phyloP scores from a whole-genome alignment of 441 rosid genomes.

The Bruguiera hainesii region DNA sequence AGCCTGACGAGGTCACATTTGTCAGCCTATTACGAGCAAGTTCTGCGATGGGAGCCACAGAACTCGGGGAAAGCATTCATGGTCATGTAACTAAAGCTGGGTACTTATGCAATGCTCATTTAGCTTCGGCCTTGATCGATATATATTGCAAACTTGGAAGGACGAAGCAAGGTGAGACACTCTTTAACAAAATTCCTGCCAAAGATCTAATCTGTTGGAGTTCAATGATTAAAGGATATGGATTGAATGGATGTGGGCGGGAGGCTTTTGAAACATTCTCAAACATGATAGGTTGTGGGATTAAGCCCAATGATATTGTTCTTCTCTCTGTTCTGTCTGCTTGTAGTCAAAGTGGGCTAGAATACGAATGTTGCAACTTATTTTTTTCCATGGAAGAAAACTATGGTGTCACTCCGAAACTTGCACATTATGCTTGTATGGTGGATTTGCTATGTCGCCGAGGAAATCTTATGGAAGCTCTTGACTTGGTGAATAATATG shows the following conservation, averaged over 20 bases:
- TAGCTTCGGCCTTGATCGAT: slow-evolving; percentile 28
- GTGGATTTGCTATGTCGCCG: slow-evolving; percentile 30
- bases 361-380: slow-evolving; percentile 18
- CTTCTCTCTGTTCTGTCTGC: slow-evolving; percentile 20
- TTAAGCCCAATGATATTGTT: slow-evolving; percentile 14
- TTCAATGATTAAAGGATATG: slow-evolving; percentile 19
- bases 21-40: slow-evolving; percentile 21
- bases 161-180: slow-evolving; percentile 23
- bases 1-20: slow-evolving; percentile 28
- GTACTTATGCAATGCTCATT: slow-evolving; percentile 22
- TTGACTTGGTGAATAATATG: slow-evolving; percentile 27
- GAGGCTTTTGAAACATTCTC: slow-evolving; percentile 19
- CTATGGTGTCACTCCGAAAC: slow-evolving; percentile 21
- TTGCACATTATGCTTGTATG: slow-evolving; percentile 35
- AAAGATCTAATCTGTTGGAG: slow-evolving; percentile 19
- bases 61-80: slow-evolving; percentile 30
- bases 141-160: slow-evolving; percentile 32
- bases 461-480: slow-evolving; percentile 27
- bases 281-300: slow-evolving; percentile 13
- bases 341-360: slow-evolving; percentile 19
- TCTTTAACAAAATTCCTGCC: slow-evolving; percentile 9
- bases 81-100: slow-evolving; percentile 21
- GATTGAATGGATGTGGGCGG: slow-evolving; percentile 7
- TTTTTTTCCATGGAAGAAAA: slow-evolving; percentile 23
- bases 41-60: slow-evolving; percentile 24